These are phyloP conservation scores for Curvularia hawaiiensis DNA, from an alignment of 2,329 filamentous ascomycete species.

Conservation along the genomic window DNA sequence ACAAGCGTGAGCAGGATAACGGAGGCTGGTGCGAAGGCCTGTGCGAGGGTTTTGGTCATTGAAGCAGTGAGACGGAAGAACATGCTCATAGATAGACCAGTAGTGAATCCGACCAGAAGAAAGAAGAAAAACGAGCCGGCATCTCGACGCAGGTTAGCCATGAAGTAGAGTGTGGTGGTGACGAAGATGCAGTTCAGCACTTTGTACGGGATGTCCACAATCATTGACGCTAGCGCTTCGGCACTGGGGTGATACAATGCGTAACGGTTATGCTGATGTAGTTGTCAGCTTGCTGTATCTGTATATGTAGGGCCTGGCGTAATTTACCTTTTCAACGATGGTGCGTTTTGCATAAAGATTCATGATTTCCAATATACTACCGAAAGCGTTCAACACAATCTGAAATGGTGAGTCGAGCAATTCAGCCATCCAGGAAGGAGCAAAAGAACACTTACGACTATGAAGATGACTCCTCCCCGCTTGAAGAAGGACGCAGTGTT, in stretches of 20 bases:
- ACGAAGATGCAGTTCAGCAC: slow-evolving; percentile 48
- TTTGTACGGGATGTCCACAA: slow-evolving; percentile 55
- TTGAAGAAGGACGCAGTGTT: slow-evolving; percentile 59
- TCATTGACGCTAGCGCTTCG: slow-evolving; percentile 64
- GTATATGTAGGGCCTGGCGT: background rate
- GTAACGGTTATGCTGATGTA: slow-evolving; percentile 70
- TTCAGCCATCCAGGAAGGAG: background rate
- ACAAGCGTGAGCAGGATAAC: slow-evolving; percentile 65
- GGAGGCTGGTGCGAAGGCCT: slow-evolving; percentile 59
- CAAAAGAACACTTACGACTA: slow-evolving; percentile 60
- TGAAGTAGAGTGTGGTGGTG: slow-evolving; percentile 52
- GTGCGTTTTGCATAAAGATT: slow-evolving; percentile 77
- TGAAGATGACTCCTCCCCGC: slow-evolving; percentile 72
- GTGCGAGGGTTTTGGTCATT: slow-evolving; percentile 67
- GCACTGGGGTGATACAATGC: slow-evolving; percentile 85
- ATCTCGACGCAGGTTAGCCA: slow-evolving; percentile 55
- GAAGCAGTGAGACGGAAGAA: slow-evolving; percentile 79
- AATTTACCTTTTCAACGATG: slow-evolving; percentile 71
- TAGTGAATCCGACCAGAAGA: slow-evolving; percentile 62
- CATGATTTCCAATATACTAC: slow-evolving; percentile 65
- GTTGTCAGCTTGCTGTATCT: background rate
- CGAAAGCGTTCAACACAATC: slow-evolving; percentile 73
- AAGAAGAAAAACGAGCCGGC: slow-evolving; percentile 82
- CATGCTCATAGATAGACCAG: slow-evolving; percentile 76
- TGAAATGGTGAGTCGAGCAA: background rate